Evolutionary conservation across 1,139 yeast species (phyloP), one percentile per base, ranked within the genome.

Genomic region (Diutina ranongensis): DNA sequence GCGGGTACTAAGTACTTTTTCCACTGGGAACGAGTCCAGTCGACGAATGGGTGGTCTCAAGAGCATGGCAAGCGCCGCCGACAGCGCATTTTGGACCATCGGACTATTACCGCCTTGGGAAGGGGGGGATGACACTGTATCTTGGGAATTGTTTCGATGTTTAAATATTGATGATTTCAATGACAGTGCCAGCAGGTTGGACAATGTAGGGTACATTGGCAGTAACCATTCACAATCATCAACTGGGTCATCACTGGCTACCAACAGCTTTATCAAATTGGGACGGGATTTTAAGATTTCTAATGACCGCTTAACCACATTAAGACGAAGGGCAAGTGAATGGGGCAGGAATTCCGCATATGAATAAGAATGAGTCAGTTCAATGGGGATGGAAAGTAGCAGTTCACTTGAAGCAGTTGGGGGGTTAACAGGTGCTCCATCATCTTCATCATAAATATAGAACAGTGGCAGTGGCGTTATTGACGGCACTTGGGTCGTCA

Each of bases 311-410:
- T 80, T 83, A 54, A 86, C 66, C 18, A 85, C 88, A 49, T 81
- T 80, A 50, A 86, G 64, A 47, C 95, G 66, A 46, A 85, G 75
- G 0, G 94, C 86, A 48, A 86, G 62, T 1, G 94, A 82, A 55
- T 83, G 83, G 19, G 88, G 92, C 3, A 94, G 81, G 48, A 84
- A 66, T 49, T 83, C 86, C 4, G 94, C 88, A 59, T 85, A 86
- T 0, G 94, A 84, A 57, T 83, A 86, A 2, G 95, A 83, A 57
- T 84, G 92, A 2, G 94, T 76, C 10, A 94, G 83, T 57, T 83
- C 92, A 19, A 80, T 77, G 4, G 94, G 87, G 57, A 25, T 25
- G n/a, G 42, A 15, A 4, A 38, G 42, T 10, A 38, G 32, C 42
- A 25, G 42, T 18, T 22, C 32, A 22, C 31, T 18, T 10, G 20